Conservation (phyloP, 2,329 filamentous ascomycete species). For the Raffaelea arxii region DNA sequence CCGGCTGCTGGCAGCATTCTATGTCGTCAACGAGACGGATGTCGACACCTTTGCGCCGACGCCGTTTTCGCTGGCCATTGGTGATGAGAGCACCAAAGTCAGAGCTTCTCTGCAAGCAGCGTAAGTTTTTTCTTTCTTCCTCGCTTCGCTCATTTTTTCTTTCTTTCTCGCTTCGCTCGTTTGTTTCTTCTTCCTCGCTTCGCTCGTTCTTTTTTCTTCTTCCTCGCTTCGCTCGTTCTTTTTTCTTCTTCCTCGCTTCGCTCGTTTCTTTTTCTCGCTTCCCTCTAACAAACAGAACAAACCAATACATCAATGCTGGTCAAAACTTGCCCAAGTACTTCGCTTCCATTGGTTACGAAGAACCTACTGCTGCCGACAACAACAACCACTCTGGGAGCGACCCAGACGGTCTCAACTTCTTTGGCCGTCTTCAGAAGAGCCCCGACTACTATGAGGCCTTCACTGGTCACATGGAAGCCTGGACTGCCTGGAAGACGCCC, state of each 20-base stretch:
- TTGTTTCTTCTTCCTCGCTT: no score
- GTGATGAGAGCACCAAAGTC: no score
- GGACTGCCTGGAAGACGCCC: neutral
- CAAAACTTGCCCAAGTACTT: neutral
- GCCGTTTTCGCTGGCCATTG: neutral
- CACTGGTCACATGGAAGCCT: neutral
- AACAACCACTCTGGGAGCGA: neutral
- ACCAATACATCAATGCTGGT: neutral
- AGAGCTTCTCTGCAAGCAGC: no score
- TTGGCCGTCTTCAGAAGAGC: neutral
- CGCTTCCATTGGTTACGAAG: neutral
- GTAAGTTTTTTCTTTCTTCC: no score
- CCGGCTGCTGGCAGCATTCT: conserved; percentile 7
- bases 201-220: no score
- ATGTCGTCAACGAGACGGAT: neutral
- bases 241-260: no score
- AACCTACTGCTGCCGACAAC: neutral
- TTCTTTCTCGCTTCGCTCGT: no score
- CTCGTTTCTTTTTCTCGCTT: no score
- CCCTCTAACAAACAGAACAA: no score
- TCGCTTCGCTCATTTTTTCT: no score
- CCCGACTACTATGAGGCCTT: neutral
- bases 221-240: no score
- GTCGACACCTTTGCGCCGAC: neutral
- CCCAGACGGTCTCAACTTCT: neutral